Base-by-base conservation (phyloP, 352 stramenopile genomes). In the Pythium rhizo-oryzae region DNA sequence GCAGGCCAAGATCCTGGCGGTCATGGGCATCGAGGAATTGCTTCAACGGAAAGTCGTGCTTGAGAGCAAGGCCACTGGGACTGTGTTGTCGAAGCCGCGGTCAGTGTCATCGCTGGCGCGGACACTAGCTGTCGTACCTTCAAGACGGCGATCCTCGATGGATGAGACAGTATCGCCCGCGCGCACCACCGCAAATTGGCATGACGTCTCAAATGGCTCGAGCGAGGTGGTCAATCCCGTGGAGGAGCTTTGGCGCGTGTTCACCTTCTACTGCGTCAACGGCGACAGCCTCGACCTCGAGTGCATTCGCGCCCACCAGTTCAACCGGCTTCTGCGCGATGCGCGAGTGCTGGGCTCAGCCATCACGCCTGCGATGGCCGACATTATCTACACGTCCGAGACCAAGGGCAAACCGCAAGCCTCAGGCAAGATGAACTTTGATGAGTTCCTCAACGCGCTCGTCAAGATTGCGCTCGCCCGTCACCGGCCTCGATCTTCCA, bases 321-420 rank as follows among this genome's bases (percentile, higher is more conserved):
- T 92, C 65, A 88, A 85, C 69, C 82, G 80, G 33, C 67, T 92
- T 1, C 55, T 94, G 24, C 83, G 82, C 1, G 86, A 94, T 61
- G 79, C 81, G 4, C 68, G 74, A 8, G 70, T 94, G 4, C 84
- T 92, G 18, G 72, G 71, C 16, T 61, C 74, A 0, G 69, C 60
- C 51, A 72, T 92, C 57, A 93, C 84, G 11, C 83, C 82, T 7
- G 82, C 82, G 8, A 90, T 93, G 67, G 86, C 83, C 13, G 74
- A 90, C 43, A 91, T 92, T 46, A 91, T 94, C 67, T 93, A 92
- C 72, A 89, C 82, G 30, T 87, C 82, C 30, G 85, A 91, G 73
- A 89, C 80, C 15, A 92, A 91, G 66, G 83, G 85, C 50, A 91
- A 84, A 23, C 70, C 71, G 9, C 72, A 85, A 18, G 49, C 79